Evolutionary conservation across 1,284 basidiomycete species (phyloP).

Genomic region (Apiotrichum porosum): DNA sequence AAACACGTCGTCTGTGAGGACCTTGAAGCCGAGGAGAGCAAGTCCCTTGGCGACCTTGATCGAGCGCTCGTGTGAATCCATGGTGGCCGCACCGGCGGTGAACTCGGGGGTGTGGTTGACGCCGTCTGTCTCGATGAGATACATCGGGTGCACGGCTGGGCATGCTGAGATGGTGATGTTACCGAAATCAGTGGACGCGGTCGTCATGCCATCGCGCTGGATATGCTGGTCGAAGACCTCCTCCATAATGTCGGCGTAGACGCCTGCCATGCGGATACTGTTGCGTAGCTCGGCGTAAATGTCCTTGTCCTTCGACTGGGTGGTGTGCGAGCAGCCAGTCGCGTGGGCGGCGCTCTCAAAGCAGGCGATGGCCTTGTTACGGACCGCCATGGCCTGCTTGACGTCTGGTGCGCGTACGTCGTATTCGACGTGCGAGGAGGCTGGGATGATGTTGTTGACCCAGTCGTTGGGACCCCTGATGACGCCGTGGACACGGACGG

Average conservation of each 20-base stretch:
- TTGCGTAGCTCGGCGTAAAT: slow-evolving; percentile 32
- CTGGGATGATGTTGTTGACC: slow-evolving; percentile 41
- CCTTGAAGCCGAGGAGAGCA: slow-evolving; percentile 40
- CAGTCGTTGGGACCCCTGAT: slow-evolving; percentile 45
- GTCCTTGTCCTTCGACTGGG: slow-evolving; percentile 17
- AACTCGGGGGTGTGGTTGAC: slow-evolving; percentile 33
- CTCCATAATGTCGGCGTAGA: slow-evolving; percentile 27
- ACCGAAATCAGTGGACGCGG: slow-evolving; percentile 30
- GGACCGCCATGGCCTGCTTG: slow-evolving; percentile 20
- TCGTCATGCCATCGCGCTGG: slow-evolving; percentile 20
- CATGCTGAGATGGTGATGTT: slow-evolving; percentile 26
- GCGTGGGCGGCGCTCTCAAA: slow-evolving; percentile 25
- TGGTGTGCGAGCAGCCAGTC: slow-evolving; percentile 23
- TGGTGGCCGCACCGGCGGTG: slow-evolving; percentile 22
- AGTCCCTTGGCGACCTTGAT: slow-evolving; percentile 44
- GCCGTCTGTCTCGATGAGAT: slow-evolving; percentile 7
- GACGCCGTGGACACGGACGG: slow-evolving; percentile 45
- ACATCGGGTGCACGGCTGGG: slow-evolving; percentile 24
- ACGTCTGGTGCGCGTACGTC: slow-evolving; percentile 40
- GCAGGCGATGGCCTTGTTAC: slow-evolving; percentile 23
- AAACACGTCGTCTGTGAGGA: slow-evolving; percentile 41
- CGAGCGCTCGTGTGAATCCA: slow-evolving; percentile 30
- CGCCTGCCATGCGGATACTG: slow-evolving; percentile 19
- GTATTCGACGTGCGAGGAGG: slow-evolving; percentile 32
- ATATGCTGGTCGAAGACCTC: slow-evolving; percentile 21